Percentiles rank a stretch among this genome's conserved stretches.
phyloP scores from a whole-genome alignment of 371 early-diverging fungal genomes.

The Apophysomyces elegans region DNA sequence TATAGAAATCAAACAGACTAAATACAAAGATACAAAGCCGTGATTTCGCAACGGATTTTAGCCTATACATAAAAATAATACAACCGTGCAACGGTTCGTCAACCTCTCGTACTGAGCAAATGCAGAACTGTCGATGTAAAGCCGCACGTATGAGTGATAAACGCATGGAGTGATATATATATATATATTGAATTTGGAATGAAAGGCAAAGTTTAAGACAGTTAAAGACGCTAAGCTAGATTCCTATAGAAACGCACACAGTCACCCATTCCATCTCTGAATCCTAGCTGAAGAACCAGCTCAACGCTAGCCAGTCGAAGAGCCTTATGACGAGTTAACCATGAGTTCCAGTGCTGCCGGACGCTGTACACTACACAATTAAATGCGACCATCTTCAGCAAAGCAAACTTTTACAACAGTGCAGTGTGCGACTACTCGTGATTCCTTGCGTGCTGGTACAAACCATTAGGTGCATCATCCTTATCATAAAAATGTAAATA shows the following conservation, averaged over 20 bases:
- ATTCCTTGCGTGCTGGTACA: not conserved
- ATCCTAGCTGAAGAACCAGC: not conserved
- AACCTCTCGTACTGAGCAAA: too few species aligned
- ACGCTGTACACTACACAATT: not conserved
- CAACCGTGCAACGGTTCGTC: too few species aligned
- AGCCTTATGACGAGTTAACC: not conserved
- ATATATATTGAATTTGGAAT: too few species aligned
- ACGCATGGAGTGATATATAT: too few species aligned
- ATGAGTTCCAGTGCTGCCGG: not conserved
- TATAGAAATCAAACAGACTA: too few species aligned
- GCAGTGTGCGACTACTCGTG: not conserved
- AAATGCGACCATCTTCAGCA: not conserved
- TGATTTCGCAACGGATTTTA: too few species aligned
- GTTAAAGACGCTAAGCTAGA: not conserved
- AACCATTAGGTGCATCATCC: not conserved
- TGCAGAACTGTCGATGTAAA: too few species aligned
- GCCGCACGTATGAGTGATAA: too few species aligned
- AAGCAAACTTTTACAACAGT: not conserved
- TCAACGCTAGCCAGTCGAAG: not conserved
- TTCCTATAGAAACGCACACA: not conserved
- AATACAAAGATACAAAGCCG: too few species aligned
- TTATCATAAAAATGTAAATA: not conserved
- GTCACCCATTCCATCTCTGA: not conserved
- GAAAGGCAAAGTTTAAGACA: not conserved
- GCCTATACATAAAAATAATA: too few species aligned